Conservation (phyloP, 176 grass and related monocot species). For the Oryza officinalis region DNA sequence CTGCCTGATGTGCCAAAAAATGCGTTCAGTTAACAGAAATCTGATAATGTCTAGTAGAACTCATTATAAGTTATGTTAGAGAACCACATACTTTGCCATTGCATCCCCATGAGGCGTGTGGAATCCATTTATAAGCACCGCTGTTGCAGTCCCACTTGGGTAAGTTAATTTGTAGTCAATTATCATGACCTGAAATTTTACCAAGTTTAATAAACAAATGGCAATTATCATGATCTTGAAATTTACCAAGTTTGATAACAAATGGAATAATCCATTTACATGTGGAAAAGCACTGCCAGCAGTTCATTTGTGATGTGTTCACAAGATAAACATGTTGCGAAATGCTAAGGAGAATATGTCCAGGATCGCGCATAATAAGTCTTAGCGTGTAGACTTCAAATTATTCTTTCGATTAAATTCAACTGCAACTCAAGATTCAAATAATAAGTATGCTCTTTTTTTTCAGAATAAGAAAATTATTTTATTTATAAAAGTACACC, state of each 20-base stretch:
- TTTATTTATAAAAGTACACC: not conserved
- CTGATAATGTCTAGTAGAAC: not conserved
- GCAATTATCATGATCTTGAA: conserved; percentile 90
- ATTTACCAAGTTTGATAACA: conserved; percentile 21
- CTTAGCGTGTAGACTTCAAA: not conserved
- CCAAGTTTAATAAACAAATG: conserved; percentile 14
- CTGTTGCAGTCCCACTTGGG: conserved; percentile 96
- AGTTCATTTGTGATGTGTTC: conserved; percentile 1
- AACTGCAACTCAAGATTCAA: not conserved
- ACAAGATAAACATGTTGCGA: not conserved
- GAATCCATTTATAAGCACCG: conserved; percentile 99
- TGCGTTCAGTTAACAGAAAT: not conserved
- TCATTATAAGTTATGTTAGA: conserved; percentile 18
- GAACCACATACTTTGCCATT: conserved; percentile 65
- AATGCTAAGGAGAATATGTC: not conserved
- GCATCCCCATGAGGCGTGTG: conserved; percentile 85
- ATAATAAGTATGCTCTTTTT: not conserved
- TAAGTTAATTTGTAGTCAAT: conserved; percentile 91
- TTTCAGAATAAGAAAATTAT: not conserved
- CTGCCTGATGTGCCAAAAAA: conserved; percentile 58
- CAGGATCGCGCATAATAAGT: not conserved
- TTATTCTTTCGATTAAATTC: not conserved
- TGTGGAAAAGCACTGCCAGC: not conserved
- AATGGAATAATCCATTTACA: conserved; percentile 23
- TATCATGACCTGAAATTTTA: conserved; percentile 87